phyloP scores from a whole-genome alignment of 371 early-diverging fungal genomes.

The Dichotomocladium elegans region DNA sequence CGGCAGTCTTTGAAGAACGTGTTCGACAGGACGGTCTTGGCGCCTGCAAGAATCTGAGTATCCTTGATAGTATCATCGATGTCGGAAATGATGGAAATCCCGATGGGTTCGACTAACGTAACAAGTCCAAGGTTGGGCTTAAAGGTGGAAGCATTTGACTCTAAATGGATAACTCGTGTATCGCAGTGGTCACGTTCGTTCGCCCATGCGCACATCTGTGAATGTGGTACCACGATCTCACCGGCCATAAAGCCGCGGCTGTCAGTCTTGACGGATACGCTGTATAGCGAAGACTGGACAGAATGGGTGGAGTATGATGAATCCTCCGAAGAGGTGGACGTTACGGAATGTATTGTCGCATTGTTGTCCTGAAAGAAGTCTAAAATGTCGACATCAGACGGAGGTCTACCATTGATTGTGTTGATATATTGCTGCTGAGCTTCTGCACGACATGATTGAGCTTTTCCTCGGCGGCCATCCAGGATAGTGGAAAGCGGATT shows the following conservation, averaged over 20 bases:
- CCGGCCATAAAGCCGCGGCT: constrained; percentile 27
- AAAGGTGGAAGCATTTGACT: constrained; percentile 11
- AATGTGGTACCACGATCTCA: constrained; percentile 17
- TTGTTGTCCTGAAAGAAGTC: not conserved
- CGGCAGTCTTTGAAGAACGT: constrained; percentile 66
- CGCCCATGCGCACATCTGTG: constrained; percentile 24
- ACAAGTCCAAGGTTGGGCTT: constrained; percentile 32
- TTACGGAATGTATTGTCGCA: not conserved
- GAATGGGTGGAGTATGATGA: not conserved
- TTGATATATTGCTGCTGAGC: not conserved
- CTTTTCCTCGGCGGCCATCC: constrained; percentile 7
- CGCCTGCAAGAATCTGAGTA: constrained; percentile 68
- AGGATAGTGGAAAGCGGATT: constrained; percentile 20
- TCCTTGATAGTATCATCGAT: constrained; percentile 90
- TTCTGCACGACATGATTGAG: not conserved
- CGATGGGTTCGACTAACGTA: constrained; percentile 52
- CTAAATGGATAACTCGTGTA: constrained; percentile 23
- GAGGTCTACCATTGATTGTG: not conserved
- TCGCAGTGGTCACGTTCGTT: constrained; percentile 26
- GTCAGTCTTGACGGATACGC: constrained; percentile 4
- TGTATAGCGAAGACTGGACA: not conserved
- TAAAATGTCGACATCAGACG: not conserved
- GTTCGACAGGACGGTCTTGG: constrained; percentile 58
- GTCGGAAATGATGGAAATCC: constrained; percentile 82
- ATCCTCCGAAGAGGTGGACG: not conserved